phyloP scores from a whole-genome alignment of 2,329 filamentous ascomycete genomes.

The Monilinia fructicola region DNA sequence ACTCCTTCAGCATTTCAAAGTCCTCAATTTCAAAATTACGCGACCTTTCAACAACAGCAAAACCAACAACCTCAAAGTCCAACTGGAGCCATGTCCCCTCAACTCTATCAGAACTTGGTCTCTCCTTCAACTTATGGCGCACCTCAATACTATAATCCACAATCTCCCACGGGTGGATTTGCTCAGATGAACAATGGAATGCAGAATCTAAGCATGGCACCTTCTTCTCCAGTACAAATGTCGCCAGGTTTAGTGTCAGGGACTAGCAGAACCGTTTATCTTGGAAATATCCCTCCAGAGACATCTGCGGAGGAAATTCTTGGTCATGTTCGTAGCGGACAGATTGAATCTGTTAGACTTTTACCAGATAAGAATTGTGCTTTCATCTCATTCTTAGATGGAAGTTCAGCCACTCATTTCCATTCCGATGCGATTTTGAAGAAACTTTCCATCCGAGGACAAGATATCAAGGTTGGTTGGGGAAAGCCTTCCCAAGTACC shows the following conservation, averaged over 20 bases:
- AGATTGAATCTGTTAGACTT: conserved; percentile 97
- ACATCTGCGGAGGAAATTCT: conserved; percentile 96
- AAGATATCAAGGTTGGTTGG: conserved; percentile 99
- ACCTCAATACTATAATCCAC: conserved; percentile 78
- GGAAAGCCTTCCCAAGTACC: conserved; percentile 98
- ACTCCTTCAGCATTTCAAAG: conserved; percentile 87
- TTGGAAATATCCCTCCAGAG: conserved; percentile 98
- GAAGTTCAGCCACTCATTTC: conserved; percentile 96
- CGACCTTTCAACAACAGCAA: conserved; percentile 64
- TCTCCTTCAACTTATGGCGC: conserved; percentile 82
- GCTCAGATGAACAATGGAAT: conserved; percentile 48
- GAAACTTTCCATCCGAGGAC: conserved; percentile 96
- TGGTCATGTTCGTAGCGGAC: conserved; percentile 91
- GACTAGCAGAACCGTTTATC: conserved; percentile 93
- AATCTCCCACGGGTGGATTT: conserved; percentile 81
- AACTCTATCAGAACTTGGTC: conserved; percentile 80
- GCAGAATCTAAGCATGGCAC: conserved; percentile 50
- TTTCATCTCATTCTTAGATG: conserved; percentile 98
- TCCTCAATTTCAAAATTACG: conserved; percentile 85
- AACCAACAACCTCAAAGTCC: conserved; percentile 63
- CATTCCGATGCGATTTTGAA: conserved; percentile 99
- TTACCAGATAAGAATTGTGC: conserved; percentile 99
- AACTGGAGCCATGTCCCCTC: conserved; percentile 75
- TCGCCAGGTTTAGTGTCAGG: conserved; percentile 79
- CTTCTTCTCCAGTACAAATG: conserved; percentile 74